A percentile compares a stretch with the other conserved stretches of the same genome.
Evolutionary conservation across 2,329 filamentous ascomycete genomes (phyloP).

Genomic region (Neocatenulostroma microsporum): DNA sequence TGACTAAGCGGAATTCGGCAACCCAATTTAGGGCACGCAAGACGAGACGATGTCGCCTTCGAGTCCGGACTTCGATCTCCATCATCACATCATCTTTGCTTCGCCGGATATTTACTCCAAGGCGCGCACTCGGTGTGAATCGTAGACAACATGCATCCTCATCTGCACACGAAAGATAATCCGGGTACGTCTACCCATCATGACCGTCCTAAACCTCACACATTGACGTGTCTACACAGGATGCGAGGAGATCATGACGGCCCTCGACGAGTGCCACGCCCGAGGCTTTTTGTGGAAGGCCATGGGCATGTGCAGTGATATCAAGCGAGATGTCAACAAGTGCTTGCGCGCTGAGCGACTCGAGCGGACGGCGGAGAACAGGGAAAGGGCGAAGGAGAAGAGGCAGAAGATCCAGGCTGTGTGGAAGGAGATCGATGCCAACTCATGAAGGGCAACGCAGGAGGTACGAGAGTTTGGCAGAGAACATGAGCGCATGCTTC

Average conservation of each 20-base stretch:
- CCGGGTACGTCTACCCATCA: conserved; percentile 51
- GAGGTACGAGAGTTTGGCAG: not conserved
- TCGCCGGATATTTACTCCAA: too few relatives aligned
- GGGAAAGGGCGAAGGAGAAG: conserved; percentile 61
- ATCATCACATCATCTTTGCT: too few relatives aligned
- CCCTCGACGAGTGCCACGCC: conserved; percentile 92
- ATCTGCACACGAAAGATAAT: conserved; percentile 89
- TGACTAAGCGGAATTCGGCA: too few relatives aligned
- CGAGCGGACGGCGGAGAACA: conserved; percentile 70
- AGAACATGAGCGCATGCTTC: not conserved
- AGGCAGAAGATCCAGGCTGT: conserved; percentile 64
- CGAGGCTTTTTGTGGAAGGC: conserved; percentile 88
- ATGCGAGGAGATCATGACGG: conserved; percentile 88
- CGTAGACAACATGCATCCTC: conserved; percentile 99
- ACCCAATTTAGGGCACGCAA: too few relatives aligned
- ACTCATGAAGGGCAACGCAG: conserved; percentile 44
- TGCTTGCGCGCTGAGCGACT: conserved; percentile 76
- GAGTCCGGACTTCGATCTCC: too few relatives aligned
- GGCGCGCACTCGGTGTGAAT: too few relatives aligned
- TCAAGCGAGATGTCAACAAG: conserved; percentile 74
- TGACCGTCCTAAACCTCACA: not conserved
- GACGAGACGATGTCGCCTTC: too few relatives aligned
- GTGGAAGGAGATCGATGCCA: conserved; percentile 71
- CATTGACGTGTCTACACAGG: conserved; percentile 49
- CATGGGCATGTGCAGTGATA: conserved; percentile 78